Evolutionary conservation across 768 basidiomycete genomes (phyloP).

Genomic region (Trametes punicea): DNA sequence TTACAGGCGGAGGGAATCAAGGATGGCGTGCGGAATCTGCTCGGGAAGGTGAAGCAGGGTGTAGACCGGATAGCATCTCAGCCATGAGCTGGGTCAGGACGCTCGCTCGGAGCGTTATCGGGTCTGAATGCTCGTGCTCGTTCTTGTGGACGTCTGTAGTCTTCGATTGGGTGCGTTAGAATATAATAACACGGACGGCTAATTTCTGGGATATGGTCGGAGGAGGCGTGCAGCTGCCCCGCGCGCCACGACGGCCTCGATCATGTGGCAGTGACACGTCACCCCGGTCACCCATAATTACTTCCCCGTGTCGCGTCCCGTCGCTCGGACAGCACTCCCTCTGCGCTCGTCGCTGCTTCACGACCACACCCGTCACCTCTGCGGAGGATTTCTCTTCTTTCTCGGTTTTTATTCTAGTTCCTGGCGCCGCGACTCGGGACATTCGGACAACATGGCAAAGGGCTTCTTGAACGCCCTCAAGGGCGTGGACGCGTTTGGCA

Average conservation of each 20-base stretch:
- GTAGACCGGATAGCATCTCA: conserved; percentile 57
- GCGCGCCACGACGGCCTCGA: conserved; percentile 8
- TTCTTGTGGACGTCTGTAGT: conserved; percentile 2
- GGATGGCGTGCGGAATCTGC: conserved; percentile 82
- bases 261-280: conserved; percentile 23
- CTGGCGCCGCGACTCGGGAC: conserved; percentile 19
- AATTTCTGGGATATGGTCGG: conserved; percentile 22
- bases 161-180: neutral
- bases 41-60: conserved; percentile 87
- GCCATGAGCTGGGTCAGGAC: conserved; percentile 9
- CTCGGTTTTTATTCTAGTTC: conserved; percentile 13
- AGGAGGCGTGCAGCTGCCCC: neutral
- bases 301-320: conserved; percentile 3
- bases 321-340: neutral
- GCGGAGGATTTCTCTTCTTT: conserved; percentile 9
- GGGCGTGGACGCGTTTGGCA: conserved; percentile 98
- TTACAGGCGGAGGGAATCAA: conserved; percentile 85
- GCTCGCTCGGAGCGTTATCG: conserved; percentile 12
- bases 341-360: neutral
- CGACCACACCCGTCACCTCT: conserved; percentile 5
- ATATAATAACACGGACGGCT: conserved; percentile 15
- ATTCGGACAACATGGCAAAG: conserved; percentile 45
- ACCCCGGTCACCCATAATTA: conserved; percentile 13
- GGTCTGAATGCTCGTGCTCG: neutral
- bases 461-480: conserved; percentile 74